Percentiles rank a stretch among this genome's conserved stretches.
phyloP scores from a whole-genome alignment of 1,139 yeast genomes.

The Kurtzmaniella quercitrusa region DNA sequence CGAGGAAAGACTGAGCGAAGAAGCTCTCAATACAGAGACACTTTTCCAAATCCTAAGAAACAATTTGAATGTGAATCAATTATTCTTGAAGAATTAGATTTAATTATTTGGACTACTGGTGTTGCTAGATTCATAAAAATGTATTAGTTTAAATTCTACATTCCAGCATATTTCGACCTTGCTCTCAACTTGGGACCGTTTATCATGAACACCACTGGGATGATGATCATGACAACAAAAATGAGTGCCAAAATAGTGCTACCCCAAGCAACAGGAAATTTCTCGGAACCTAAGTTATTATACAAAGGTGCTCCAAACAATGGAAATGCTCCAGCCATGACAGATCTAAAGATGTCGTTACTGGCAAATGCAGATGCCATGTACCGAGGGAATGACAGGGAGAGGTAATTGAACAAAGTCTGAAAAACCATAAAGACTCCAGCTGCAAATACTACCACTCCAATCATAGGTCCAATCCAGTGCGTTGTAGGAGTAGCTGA shows the following conservation, averaged over 20 bases:
- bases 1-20: no score
- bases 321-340: conserved; percentile 60
- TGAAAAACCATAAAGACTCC: conserved; percentile 36
- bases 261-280: conserved; percentile 57
- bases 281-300: conserved; percentile 35
- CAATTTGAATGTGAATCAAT: no score
- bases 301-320: conserved; percentile 53
- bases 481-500: conserved; percentile 33
- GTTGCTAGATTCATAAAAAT: no score
- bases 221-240: conserved; percentile 34
- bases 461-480: conserved; percentile 43
- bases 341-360: conserved; percentile 48
- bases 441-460: conserved; percentile 33
- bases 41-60: no score
- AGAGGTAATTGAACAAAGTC: conserved; percentile 20
- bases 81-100: no score
- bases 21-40: no score
- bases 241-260: conserved; percentile 44
- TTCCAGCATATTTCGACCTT: conserved; percentile 34
- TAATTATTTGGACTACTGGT: no score
- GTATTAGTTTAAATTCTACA: no score
- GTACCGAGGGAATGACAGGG: conserved; percentile 30
- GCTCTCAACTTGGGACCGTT: conserved; percentile 49
- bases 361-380: conserved; percentile 60
- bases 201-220: conserved; percentile 44